Base-by-base conservation (phyloP, 805 yeast species). In the Metschnikowia colocasiae region DNA sequence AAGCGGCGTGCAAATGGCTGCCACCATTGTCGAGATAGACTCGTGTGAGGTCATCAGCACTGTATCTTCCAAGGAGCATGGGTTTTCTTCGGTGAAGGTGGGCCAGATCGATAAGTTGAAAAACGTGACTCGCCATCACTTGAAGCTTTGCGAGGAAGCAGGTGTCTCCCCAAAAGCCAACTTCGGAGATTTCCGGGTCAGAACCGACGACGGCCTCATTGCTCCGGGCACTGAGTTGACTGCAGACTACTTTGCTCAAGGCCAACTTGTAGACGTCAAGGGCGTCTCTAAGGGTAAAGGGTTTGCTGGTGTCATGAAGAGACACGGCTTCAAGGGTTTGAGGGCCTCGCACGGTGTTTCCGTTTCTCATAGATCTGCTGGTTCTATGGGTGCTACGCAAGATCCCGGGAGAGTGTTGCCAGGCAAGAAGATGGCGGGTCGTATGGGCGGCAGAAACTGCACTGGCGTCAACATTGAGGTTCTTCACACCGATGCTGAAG, bases 341-440 rank as follows among this genome's bases (percentile, higher is more conserved):
- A 79, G 81, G 36, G 97, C 97, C 6, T 77, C 97, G 1, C 99
- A 94, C 67, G 99, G 99, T 85, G 91, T 87, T 22, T 88, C 99
- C 25, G 74, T 79, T 42, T 85, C 92, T 31, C 98, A 94, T 66
- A 85, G 99, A 78, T 83, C 90, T 48, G 96, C 95, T 59, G 99
- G 99, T 79, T 91, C 97, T 27, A 90, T 86, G 59, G 99, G 99
- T 80, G 89, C 85, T 66, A 87, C 87, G 61, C 95, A 94, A 56
- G 85, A 88, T 52, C 99, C 99, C 12, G 97, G 96, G 61, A 86
- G 99, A 74, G 88, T 90, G 45, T 74, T 90, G 52, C 98, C 97
- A 13, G 98, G 97, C 20, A 91, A 88, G 73, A 92, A 90, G 70
- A 92, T 94, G 99, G 95, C 98, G 31, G 99, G 99, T 55, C 87